A percentile compares a stretch with the other conserved stretches of the same genome.
These are phyloP conservation scores for Tulasnella sp. DNA, from an alignment of 768 basidiomycete species.

Conservation along the genomic window DNA sequence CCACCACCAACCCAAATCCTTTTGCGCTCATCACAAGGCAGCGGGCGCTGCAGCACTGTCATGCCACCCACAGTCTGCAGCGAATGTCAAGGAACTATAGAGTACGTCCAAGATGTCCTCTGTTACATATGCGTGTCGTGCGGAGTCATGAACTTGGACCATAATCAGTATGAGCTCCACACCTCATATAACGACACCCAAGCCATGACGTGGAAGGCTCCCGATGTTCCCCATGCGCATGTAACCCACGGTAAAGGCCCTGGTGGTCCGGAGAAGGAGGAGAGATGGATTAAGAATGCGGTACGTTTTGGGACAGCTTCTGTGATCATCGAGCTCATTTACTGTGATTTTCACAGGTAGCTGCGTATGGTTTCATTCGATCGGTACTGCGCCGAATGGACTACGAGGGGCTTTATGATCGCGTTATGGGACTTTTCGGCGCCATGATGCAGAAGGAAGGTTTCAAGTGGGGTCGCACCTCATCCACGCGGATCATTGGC, in stretches of 20 bases:
- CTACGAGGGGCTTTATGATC: neutral
- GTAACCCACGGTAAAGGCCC: too few species aligned
- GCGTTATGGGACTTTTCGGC: conserved; percentile 40
- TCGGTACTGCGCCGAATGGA: conserved; percentile 4
- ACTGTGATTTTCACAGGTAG: neutral
- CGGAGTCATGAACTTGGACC: conserved; percentile 13
- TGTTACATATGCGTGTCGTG: conserved; percentile 14
- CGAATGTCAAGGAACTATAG: conserved; percentile 12
- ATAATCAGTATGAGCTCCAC: conserved; percentile 9
- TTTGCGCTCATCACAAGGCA: neutral
- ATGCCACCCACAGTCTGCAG: conserved; percentile 2
- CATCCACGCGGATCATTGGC: conserved; percentile 56
- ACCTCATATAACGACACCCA: too few species aligned
- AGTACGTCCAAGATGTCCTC: conserved; percentile 14
- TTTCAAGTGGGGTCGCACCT: conserved; percentile 60
- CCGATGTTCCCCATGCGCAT: too few species aligned
- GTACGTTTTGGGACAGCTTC: neutral
- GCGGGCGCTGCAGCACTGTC: neutral
- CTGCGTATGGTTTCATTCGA: neutral
- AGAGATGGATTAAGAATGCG: conserved; percentile 5
- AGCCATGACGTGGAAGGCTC: too few species aligned
- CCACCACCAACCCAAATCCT: conserved; percentile 5
- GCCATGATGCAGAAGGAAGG: conserved; percentile 48
- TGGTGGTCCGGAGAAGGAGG: conserved; percentile 5
- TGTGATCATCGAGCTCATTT: neutral